These are phyloP conservation scores for Luffa acutangula DNA, from an alignment of 306 rosid genomes.

Conservation along the genomic window DNA sequence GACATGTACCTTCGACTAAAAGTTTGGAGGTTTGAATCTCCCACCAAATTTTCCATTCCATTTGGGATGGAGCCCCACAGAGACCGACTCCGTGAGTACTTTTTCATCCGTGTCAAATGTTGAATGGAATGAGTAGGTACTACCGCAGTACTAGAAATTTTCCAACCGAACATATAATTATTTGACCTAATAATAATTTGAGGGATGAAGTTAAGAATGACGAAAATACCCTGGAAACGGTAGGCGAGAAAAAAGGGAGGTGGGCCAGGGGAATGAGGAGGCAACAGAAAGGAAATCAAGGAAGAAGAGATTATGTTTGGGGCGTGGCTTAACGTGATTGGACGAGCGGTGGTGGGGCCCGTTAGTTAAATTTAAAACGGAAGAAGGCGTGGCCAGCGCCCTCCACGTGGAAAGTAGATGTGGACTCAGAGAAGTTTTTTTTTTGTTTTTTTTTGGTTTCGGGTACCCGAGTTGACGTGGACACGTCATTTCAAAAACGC, in stretches of 20 bases:
- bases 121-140: too few species aligned
- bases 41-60: too few species aligned
- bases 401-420: constrained; percentile 1
- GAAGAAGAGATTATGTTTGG: not conserved
- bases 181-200: not conserved
- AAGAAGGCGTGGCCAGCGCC: not conserved
- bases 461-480: not conserved
- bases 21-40: too few species aligned
- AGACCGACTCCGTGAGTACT: too few species aligned
- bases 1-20: too few species aligned
- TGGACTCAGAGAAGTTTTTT: too few species aligned
- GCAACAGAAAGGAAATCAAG: not conserved
- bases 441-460: not conserved
- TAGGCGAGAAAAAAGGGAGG: not conserved
- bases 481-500: not conserved
- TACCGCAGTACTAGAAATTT: too few species aligned
- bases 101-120: too few species aligned
- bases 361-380: not conserved
- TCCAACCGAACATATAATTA: too few species aligned
- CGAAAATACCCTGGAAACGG: not conserved
- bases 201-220: not conserved
- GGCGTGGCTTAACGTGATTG: not conserved
- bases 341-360: not conserved
- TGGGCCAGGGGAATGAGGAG: not conserved
- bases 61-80: too few species aligned